phyloP scores from a whole-genome alignment of 192 early-diverging fungal species.

The Gorgonomyces haynaldii region DNA sequence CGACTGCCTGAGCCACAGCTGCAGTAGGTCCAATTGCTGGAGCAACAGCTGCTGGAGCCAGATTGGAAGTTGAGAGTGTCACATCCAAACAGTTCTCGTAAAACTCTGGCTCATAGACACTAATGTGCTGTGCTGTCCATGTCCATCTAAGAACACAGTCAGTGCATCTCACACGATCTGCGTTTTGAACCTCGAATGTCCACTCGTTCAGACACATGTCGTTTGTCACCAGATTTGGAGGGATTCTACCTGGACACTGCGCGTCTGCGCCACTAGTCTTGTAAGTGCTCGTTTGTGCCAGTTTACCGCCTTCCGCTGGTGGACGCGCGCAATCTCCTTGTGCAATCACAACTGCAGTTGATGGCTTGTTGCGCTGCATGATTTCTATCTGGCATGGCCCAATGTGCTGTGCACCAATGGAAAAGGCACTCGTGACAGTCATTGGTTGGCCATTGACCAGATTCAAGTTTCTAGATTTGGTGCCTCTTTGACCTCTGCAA shows the following conservation, averaged over 20 bases:
- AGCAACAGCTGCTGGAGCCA: too few relatives aligned
- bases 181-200: constrained; percentile 24
- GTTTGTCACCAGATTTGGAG: constrained; percentile 18
- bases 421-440: constrained; percentile 20
- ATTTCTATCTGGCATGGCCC: constrained; percentile 25
- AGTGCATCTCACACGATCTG: constrained; percentile 20
- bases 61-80: too few relatives aligned
- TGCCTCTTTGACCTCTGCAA: constrained; percentile 13
- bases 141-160: constrained; percentile 25
- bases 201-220: constrained; percentile 28
- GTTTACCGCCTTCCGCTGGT: too few relatives aligned
- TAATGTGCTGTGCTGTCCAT: constrained; percentile 19
- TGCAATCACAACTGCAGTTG: not conserved
- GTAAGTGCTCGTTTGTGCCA: constrained; percentile 14
- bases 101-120: constrained; percentile 8
- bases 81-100: constrained; percentile 26
- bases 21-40: too few relatives aligned
- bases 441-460: constrained; percentile 13
- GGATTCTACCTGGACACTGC: constrained; percentile 11
- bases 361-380: constrained; percentile 13
- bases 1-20: too few relatives aligned
- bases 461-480: constrained; percentile 1
- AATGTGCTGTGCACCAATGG: constrained; percentile 22
- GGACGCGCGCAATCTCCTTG: constrained; percentile 15
- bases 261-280: constrained; percentile 6